phyloP scores from a whole-genome alignment of 148 eudicot species.

The Diospyros lotus region DNA sequence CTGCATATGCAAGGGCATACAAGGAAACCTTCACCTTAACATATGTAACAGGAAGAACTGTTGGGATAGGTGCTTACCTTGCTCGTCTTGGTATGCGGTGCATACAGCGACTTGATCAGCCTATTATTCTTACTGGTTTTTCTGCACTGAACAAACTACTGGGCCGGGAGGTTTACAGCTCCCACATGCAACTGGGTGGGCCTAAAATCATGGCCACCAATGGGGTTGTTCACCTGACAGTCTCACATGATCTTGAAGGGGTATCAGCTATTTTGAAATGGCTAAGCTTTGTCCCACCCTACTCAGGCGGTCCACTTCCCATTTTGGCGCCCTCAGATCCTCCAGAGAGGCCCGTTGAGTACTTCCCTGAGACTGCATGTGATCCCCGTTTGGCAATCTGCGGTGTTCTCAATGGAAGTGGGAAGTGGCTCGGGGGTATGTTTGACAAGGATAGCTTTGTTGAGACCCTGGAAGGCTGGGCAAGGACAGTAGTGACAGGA shows the following conservation, averaged over 20 bases:
- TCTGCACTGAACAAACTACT: constrained; percentile 94
- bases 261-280: constrained; percentile 79
- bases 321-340: constrained; percentile 63
- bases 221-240: constrained; percentile 91
- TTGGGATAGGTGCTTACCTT: constrained; percentile 97
- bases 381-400: constrained; percentile 93
- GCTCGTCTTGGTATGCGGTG: constrained; percentile 99
- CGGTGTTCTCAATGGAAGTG: constrained; percentile 50
- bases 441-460: constrained; percentile 86
- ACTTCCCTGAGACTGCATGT: constrained; percentile 85
- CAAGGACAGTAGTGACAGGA: constrained; percentile 96
- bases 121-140: constrained; percentile 90
- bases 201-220: constrained; percentile 99
- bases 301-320: constrained; percentile 88
- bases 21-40: constrained; percentile 92
- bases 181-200: constrained; percentile 99
- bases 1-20: constrained; percentile 93
- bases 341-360: constrained; percentile 73
- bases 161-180: constrained; percentile 97
- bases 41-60: constrained; percentile 93
- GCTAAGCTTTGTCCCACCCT: constrained; percentile 88
- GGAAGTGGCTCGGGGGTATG: constrained; percentile 92
- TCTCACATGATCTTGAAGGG: constrained; percentile 92
- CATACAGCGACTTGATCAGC: constrained; percentile 97
- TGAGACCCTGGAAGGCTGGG: constrained; percentile 98